Evolutionary conservation across 352 stramenopile species (phyloP).

Genomic region (Pilasporangium apinafurcum): DNA sequence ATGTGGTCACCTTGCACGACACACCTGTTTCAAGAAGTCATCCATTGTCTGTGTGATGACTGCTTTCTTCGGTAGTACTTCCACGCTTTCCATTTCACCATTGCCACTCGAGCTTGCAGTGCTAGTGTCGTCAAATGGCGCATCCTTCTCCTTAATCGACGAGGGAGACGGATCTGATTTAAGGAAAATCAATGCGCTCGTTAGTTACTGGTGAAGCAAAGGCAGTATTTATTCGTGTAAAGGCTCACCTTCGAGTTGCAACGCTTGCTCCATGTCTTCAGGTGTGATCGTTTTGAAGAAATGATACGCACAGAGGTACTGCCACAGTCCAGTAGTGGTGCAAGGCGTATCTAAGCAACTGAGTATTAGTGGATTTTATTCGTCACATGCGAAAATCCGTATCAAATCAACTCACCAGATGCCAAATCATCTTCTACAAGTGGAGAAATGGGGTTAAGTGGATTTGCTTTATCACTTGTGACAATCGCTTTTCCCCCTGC

Average conservation of each 20-base stretch:
- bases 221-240: no score
- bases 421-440: slow-evolving; percentile 68
- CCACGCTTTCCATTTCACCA: no score
- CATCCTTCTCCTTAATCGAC: background rate
- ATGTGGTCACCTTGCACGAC: background rate
- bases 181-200: no score
- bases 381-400: no score
- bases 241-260: slow-evolving; percentile 47
- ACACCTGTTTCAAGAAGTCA: slow-evolving; percentile 47
- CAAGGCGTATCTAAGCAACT: slow-evolving; percentile 42
- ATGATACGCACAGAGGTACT: slow-evolving; percentile 48
- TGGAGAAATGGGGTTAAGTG: slow-evolving; percentile 13
- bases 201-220: no score
- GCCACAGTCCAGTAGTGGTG: slow-evolving; percentile 64
- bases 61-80: no score
- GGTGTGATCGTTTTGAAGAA: slow-evolving; percentile 57
- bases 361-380: background rate
- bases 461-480: slow-evolving; percentile 15
- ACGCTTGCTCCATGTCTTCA: slow-evolving; percentile 46
- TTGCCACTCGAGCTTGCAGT: no score
- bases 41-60: slow-evolving; percentile 11
- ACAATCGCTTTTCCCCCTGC: background rate
- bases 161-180: background rate
- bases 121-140: no score
- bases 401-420: slow-evolving; percentile 22